These are phyloP conservation scores for Chrysanthemum lavandulifolium DNA, from an alignment of 129 eudicot genomes.

Conservation along the genomic window DNA sequence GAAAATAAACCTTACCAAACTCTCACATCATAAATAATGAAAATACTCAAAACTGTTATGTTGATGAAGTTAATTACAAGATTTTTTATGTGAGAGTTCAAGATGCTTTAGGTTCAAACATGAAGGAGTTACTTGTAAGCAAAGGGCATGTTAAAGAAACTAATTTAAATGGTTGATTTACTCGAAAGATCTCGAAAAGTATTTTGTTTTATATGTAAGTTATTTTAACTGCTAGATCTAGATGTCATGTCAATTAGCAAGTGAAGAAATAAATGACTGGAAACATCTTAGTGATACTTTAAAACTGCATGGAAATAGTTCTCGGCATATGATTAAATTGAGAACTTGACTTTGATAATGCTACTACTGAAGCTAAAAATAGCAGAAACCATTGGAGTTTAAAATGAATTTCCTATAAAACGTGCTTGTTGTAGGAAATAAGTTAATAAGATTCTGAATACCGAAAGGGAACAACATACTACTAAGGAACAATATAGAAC, in stretches of 20 bases:
- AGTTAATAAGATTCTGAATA: too few species aligned
- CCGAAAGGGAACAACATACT: not conserved
- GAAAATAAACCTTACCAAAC: too few species aligned
- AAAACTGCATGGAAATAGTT: not conserved
- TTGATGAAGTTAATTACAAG: conserved; percentile 8
- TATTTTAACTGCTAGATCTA: not conserved
- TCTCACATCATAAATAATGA: too few species aligned
- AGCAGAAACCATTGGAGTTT: not conserved
- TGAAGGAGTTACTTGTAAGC: not conserved
- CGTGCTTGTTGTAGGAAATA: not conserved
- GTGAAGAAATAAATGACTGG: not conserved
- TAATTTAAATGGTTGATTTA: too few species aligned
- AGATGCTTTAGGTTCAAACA: not conserved
- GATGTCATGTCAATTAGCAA: not conserved
- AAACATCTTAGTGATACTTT: not conserved
- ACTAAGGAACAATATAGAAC: not conserved
- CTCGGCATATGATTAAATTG: not conserved
- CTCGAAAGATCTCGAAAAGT: too few species aligned
- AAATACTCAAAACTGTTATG: too few species aligned
- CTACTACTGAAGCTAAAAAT: not conserved
- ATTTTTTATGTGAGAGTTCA: not conserved
- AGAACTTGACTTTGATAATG: not conserved
- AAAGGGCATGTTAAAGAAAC: not conserved
- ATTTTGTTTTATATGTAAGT: not conserved
- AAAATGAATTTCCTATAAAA: not conserved